A percentile compares a stretch with the other conserved stretches of the same genome.
These are phyloP conservation scores for Penicillium sp. DNA, from an alignment of 2,329 filamentous ascomycete genomes.

Conservation along the genomic window DNA sequence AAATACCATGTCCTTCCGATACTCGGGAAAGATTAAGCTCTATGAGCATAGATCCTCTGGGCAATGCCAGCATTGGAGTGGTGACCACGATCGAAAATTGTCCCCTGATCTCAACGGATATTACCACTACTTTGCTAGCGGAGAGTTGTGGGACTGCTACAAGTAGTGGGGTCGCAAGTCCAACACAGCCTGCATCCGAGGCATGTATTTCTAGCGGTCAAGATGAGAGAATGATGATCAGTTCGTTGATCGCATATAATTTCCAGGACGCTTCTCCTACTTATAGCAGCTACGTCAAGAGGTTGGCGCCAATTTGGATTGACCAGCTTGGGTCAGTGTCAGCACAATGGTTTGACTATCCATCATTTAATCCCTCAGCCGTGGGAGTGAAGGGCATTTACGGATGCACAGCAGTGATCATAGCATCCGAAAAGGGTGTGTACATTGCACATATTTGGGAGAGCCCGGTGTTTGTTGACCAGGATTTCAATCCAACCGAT, in stretches of 20 bases:
- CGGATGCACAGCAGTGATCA: neutral
- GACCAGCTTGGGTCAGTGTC: neutral
- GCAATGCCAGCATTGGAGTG: neutral
- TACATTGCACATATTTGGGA: constrained; percentile 5
- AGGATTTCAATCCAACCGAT: neutral
- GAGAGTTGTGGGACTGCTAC: neutral
- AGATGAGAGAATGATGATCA: neutral
- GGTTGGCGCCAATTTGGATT: neutral
- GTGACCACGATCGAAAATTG: neutral
- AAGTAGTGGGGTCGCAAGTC: neutral
- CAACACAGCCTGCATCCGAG: neutral
- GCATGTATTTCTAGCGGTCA: neutral
- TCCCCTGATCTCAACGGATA: neutral
- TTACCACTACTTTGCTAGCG: neutral
- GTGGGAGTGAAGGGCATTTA: neutral
- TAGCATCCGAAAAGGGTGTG: constrained; percentile 2
- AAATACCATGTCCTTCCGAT: neutral
- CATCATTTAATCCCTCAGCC: neutral
- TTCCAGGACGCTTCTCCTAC: neutral
- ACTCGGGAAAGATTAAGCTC: neutral
- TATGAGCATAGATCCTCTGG: neutral
- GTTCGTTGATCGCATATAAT: neutral
- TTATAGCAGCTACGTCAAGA: neutral
- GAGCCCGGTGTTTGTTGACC: neutral
- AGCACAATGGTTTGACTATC: constrained; percentile 2